Base-by-base conservation (phyloP, 129 eudicot genomes). In the Dittrichia graveolens region DNA sequence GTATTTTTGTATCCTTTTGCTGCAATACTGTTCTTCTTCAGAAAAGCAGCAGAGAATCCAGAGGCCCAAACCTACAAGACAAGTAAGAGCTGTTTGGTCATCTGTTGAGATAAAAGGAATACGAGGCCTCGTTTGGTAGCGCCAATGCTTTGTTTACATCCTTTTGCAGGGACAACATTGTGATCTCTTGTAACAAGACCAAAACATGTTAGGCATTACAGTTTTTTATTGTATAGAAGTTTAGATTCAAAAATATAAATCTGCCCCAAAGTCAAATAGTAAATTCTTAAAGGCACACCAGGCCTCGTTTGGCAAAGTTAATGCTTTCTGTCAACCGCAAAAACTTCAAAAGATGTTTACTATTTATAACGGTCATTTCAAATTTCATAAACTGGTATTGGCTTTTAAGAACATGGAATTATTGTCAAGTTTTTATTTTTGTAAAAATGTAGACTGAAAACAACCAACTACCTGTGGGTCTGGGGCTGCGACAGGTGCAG, bases 1-100 rank as follows among this genome's bases (percentile, higher is more conserved):
- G 53, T 35, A 46, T 41, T 59, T 40, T 39, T 50, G 41, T 63
- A 61, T 62, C 94, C 88, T 80, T 88, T 84, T 35, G 97, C 82
- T 58, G 99, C 96, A 54, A 86, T 81, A 67, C 95, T 95, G 19
- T 80, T 83, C 76, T 91, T 95, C 83, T 95, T 95, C 79, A 91
- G 42, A 69, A 95, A 86, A 61, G 99, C 99, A 65, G 99, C 99
- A 40, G 99, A 95, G 84, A 95, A 95, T 38, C 99, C 99, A 6
- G 96, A 95, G 58, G 99, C 99, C 95, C 95, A 95, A 37, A 94
- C 97, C 98, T 93, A 55, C 40, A 76, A 58, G 5, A 46, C 13
- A 75, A 53, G 49, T 47, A 37, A 16, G 5, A 54, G 5, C 7
- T 3, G 5, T 15, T 53, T 3, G 6, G 10, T 53, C 34, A 53